Base-by-base conservation (phyloP, 805 yeast species). In the Pichia nakasei region DNA sequence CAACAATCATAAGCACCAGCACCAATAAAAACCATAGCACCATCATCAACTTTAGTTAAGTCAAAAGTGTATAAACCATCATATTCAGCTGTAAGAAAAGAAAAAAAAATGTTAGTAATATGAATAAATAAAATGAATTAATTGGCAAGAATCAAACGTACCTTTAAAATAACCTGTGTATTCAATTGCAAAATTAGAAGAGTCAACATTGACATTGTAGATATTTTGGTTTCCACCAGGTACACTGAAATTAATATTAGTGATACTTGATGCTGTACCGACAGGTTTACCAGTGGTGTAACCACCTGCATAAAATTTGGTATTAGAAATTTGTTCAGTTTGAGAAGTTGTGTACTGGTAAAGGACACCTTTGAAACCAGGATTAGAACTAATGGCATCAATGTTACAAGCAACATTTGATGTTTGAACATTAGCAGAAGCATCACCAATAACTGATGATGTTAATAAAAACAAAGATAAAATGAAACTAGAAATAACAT, bases 1-100 rank as follows among this genome's bases (percentile, higher is more conserved):
- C 68, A 59, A 52, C 73, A 68, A 21, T 54, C 55, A 22, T 67
- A 56, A 12, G 61, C 61, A 38, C 49, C 53, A 8, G 56, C 58
- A 39, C 65, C 64, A 36, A 58, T 44, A 22, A 48, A 53, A 34
- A 66, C 58, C 46, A 55, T 56, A n/a, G 49, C 60, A 21, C 55
- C 50, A 47, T 64, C 66, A 51, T 62, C 68, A 22, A 54, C 53
- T 9, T 38, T 33, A 8, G 24, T 22, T 6, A 60, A 38, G 8
- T 40, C 36, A 34, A 63, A 48, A 1, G 43, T 40, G 39, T 57
- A 64, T 6, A 48, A 35, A 42, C 68, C 68, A 19, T 57, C 47
- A 13, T 41, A 47, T 5, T 50, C 43, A 6, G 68, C 64, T 35
- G 38, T 18, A 15, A 33, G 45, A 34, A 27, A 21, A 29, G 13